Percentiles rank a stretch among this genome's conserved stretches.
Conservation (phyloP, 495 filamentous ascomycete genomes). For the Jackrogersella minutella region DNA sequence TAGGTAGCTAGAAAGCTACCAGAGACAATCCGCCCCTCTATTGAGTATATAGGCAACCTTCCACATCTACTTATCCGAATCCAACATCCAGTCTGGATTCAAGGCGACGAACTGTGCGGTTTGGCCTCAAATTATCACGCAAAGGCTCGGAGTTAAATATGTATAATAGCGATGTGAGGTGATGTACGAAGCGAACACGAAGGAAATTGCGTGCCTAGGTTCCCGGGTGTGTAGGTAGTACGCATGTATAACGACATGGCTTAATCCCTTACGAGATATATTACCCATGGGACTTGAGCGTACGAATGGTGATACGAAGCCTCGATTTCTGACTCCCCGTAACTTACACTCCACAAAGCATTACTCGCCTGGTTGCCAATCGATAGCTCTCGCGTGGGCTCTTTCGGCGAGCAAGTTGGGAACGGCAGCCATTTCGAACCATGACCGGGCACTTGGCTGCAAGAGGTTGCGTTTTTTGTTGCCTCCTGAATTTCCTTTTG, state of each 20-base stretch:
- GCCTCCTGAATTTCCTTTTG: constrained; percentile 4
- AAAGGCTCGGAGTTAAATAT: constrained; percentile 37
- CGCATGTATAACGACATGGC: not conserved
- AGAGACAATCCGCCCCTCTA: constrained; percentile 35
- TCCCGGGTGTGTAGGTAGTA: constrained; percentile 1
- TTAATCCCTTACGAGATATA: not conserved
- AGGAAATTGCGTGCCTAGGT: constrained; percentile 35
- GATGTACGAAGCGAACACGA: constrained; percentile 40
- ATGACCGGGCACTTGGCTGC: constrained; percentile 32
- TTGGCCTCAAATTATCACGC: constrained; percentile 23
- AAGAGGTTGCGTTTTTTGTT: constrained; percentile 38
- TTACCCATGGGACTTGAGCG: not conserved
- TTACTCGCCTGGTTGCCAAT: constrained; percentile 14
- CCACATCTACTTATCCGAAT: constrained; percentile 8
- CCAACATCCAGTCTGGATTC: constrained; percentile 26
- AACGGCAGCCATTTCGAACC: constrained; percentile 18
- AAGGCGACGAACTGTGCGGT: not conserved
- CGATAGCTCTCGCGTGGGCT: constrained; percentile 31
- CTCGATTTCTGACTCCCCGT: not conserved
- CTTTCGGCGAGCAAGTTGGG: constrained; percentile 33
- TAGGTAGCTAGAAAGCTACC: constrained; percentile 38
- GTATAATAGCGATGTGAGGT: constrained; percentile 32
- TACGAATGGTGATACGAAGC: not conserved
- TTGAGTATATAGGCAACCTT: constrained; percentile 13
- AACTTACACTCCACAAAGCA: not conserved